Base-by-base conservation (phyloP, 1,284 basidiomycete genomes). In the Puccinia polysora region DNA sequence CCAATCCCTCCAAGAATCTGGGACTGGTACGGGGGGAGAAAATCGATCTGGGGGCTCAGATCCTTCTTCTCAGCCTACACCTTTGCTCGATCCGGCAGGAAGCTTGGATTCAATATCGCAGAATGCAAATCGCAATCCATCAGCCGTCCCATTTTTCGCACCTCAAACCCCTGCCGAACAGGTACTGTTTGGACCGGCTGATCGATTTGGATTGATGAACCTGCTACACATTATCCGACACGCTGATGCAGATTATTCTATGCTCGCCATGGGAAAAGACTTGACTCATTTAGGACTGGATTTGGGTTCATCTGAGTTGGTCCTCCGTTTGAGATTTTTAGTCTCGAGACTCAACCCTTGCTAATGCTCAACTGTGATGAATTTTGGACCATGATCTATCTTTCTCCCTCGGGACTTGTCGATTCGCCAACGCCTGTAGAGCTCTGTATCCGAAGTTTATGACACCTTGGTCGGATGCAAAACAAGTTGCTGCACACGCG, bases 391-490 rank as follows among this genome's bases (percentile, higher is more conserved):
- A 64, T 47, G 1, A 4, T 8, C 4, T 23, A 52, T 1, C 43
- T 5, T 25, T 28, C n/a, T n/a, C 25, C 10, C 32, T 32, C 23
- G 30, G 2, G 6, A 32, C 10, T 63, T n/a, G n/a, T n/a, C n/a
- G n/a, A n/a, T n/a, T n/a, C n/a, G n/a, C n/a, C n/a, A n/a, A n/a
- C n/a, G 2, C 23, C 15, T 74, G 71, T 80, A 90, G 90, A 80
- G 89, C 90, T 78, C 83, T 97, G 74, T 94, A 91, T 82, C 88
- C 91, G 64, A 89, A 90, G 36, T 96, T 98, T 81, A 91, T 97
- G 78, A 96, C 94, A 69, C 95, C 95, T 59, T 97, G 93, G 93
- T 87, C 91, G 73, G 91, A 93, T 80, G 45, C 69, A 25, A 72
- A 72, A 53, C 87, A 87, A 77, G 85, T 86, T 47, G 87, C 91